These are phyloP conservation scores for Alternaria sp. DNA, from an alignment of 2,329 filamentous ascomycete genomes.

Conservation along the genomic window DNA sequence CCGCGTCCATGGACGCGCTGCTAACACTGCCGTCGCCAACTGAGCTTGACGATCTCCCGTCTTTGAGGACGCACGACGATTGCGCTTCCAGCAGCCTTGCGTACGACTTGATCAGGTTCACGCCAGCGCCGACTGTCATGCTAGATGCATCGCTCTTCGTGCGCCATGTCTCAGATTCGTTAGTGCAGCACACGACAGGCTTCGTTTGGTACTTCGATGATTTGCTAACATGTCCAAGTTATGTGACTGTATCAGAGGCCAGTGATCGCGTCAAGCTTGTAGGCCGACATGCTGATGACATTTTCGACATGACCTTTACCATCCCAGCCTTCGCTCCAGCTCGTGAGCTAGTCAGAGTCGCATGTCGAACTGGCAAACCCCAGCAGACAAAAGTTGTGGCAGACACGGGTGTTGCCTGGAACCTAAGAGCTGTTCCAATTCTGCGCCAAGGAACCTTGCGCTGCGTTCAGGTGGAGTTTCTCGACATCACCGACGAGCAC, in stretches of 20 bases:
- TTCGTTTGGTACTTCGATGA: neutral
- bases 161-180: slow-evolving; percentile 55
- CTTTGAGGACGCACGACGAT: slow-evolving; percentile 17
- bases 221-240: slow-evolving; percentile 22
- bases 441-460: slow-evolving; percentile 52
- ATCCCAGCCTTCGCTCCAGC: slow-evolving; percentile 50
- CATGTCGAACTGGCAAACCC: slow-evolving; percentile 48
- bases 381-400: slow-evolving; percentile 49
- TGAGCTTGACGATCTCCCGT: slow-evolving; percentile 28
- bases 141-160: slow-evolving; percentile 63
- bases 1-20: slow-evolving; percentile 20
- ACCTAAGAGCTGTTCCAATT: slow-evolving; percentile 56
- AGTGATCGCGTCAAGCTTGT: slow-evolving; percentile 48
- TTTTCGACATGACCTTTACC: slow-evolving; percentile 48
- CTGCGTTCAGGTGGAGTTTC: slow-evolving; percentile 56
- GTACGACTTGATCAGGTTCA: slow-evolving; percentile 49
- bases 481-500: slow-evolving; percentile 50
- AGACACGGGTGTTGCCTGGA: slow-evolving; percentile 39
- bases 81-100: slow-evolving; percentile 19
- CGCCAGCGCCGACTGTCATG: slow-evolving; percentile 51
- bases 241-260: slow-evolving; percentile 47
- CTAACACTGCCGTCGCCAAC: slow-evolving; percentile 17
- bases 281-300: slow-evolving; percentile 52
- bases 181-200: neutral
- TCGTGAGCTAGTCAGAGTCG: slow-evolving; percentile 50